Conservation (phyloP, 495 filamentous ascomycete genomes). For the Astrocystis sublimbata region DNA sequence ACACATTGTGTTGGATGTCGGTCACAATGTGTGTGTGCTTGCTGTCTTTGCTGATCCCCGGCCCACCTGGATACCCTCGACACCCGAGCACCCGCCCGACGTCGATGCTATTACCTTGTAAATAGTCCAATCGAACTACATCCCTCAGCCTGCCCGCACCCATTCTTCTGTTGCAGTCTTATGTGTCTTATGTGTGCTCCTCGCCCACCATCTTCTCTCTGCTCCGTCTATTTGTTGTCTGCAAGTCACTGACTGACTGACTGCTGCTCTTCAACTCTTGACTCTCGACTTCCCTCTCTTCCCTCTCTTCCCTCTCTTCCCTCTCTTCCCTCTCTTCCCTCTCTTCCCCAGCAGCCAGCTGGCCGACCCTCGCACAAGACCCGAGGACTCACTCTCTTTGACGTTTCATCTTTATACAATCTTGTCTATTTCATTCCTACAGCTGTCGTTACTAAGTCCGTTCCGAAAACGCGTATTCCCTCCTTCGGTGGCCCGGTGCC, state of each 20-base stretch:
- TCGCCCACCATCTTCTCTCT: not conserved
- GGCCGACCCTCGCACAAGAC: not conserved
- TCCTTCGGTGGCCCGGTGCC: slow-evolving; percentile 10
- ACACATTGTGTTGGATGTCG: no score
- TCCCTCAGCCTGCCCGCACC: no score
- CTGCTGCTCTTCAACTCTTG: no score
- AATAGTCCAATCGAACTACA: slow-evolving; percentile 3
- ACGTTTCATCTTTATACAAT: not conserved
- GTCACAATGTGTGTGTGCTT: no score
- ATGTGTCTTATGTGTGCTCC: not conserved
- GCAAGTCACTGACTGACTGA: not conserved
- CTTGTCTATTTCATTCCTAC: not conserved
- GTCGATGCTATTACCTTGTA: not conserved
- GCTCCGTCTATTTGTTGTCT: not conserved
- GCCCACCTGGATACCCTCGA: no score
- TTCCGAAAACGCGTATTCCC: not conserved
- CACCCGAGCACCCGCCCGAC: no score
- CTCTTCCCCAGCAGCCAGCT: not conserved
- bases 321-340: not conserved
- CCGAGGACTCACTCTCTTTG: slow-evolving; percentile 10
- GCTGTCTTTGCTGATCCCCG: not conserved
- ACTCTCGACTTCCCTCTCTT: no score
- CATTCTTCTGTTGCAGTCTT: slow-evolving; percentile 12
- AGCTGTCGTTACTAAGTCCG: not conserved
- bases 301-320: not conserved